These are phyloP conservation scores for Huntiella omanensis DNA, from an alignment of 2,329 filamentous ascomycete genomes.

Conservation along the genomic window DNA sequence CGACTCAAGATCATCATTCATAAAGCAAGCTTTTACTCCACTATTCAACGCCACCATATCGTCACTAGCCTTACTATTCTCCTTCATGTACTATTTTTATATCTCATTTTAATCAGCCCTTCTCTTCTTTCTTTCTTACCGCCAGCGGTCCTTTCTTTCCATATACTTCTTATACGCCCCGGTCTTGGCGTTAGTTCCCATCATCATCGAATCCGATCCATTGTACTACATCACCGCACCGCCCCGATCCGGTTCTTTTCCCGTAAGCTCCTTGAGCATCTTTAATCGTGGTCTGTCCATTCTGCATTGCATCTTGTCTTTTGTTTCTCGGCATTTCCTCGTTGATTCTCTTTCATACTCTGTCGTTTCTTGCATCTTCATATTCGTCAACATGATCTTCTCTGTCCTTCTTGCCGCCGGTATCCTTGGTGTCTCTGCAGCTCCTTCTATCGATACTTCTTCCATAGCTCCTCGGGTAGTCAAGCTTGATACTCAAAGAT, in stretches of 20 bases:
- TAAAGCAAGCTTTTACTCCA: not conserved
- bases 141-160: not conserved
- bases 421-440: constrained; percentile 4
- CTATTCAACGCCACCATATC: too few relatives aligned
- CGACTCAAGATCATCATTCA: not conserved
- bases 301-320: not conserved
- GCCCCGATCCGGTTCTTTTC: not conserved
- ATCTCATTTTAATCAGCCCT: not conserved
- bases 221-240: not conserved
- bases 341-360: not conserved
- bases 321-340: not conserved
- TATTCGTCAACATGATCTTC: constrained; percentile 1
- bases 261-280: not conserved
- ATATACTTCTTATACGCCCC: not conserved
- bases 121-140: not conserved
- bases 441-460: not conserved
- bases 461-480: constrained; percentile 23
- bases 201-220: not conserved
- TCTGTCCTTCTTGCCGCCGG: constrained; percentile 2
- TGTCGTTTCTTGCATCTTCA: not conserved
- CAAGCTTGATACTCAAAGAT: constrained; percentile 23
- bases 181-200: not conserved
- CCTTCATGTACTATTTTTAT: not conserved
- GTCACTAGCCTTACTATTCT: too few relatives aligned
- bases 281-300: not conserved